Evolutionary conservation across 345 rosid genomes (phyloP), one percentile per base, ranked within the genome.

Genomic region (Citrus maxima): DNA sequence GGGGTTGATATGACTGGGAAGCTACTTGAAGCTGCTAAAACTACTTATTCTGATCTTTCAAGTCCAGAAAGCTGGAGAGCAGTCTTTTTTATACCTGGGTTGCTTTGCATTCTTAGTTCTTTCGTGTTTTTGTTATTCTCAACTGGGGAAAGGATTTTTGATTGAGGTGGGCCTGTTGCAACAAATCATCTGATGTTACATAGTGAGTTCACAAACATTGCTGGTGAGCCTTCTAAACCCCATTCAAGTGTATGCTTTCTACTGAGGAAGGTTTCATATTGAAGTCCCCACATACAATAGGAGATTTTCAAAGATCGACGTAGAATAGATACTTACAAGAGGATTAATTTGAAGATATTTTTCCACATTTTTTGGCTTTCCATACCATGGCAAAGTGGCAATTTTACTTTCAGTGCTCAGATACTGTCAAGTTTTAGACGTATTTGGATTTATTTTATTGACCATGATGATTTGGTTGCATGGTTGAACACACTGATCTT

Each of bases 141-240:
- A 42, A 92, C 97, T 0, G 97, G 99, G 77, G 99, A 95, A 86
- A 91, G 95, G 84, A 90, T 93, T 89, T 93, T 96, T 84, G 98
- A 96, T 80, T 96, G 89, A 95, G 79, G 72, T 40, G 68, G 30
- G 71, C 25, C 32, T 77, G 61, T 28, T 70, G 13, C 63, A 3
- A 32, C 40, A 42, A 60, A 28, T 42, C 73, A 72, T 60, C 72
- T 70, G 27, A 58, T 75, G 32, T 7, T 37, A 70, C 66, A 34
- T 59, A 32, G 16, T 62, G 28, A 51, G 60, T 28, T 37, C 42
- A 27, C 55, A 1, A 46, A 49, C 30, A 25, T 68, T 76, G 73
- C 72, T 63, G 67, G 55, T 14, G 64, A 65, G 38, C 62, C 51
- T 19, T 55, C 51, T 37, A 3, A 49, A 72, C 21, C 61, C 34